Base-by-base conservation (phyloP, 306 rosid species). In the Cicer chorassanicum region DNA sequence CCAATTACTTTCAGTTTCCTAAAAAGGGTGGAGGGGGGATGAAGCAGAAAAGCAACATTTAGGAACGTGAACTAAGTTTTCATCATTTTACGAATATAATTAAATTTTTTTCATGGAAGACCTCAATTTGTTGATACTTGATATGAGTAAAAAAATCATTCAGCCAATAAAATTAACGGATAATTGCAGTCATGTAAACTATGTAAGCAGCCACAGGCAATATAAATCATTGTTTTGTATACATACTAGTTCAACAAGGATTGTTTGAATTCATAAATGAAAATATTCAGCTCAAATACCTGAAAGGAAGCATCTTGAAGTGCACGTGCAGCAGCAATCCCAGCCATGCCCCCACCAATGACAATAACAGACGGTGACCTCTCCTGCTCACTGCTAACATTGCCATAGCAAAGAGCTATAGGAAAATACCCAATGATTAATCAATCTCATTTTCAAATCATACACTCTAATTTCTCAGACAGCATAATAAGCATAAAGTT, bases 241-340 rank as follows among this genome's bases (percentile, higher is more conserved):
- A 49, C 8, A 14, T 39, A 15, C 61, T 13, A 16, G n/a, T 16
- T 53, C 4, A 65, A 65, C 55, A 67, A 43, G 2, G 9, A 56
- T 43, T 43, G 24, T 55, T 29, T 2, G 39, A 34, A 55, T 11
- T 8, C 50, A 54, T 7, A 46, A 45, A 46, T 9, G n/a, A 57
- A 11, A 48, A 46, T 53, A 49, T 18, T 19, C 8, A 69, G 63
- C 45, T n/a, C 11, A 8, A 65, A 57, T 78, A 95, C 99, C 95
- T 88, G 96, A 84, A 95, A 79, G 12, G 97, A 90, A 7, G 99
- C 96, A 82, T 90, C 97, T 14, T 83, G 96, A 69, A 95, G 99
- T 61, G 98, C 91, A 64, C 92, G 98, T 39, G 99, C 98, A 65
- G 99, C 99, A 60, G 99, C 84, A 73, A 92, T 70, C n/a, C 99